A percentile compares a stretch with the other conserved stretches of the same genome.
Conservation (phyloP, 116 monocot genomes). For the Zostera marina region DNA sequence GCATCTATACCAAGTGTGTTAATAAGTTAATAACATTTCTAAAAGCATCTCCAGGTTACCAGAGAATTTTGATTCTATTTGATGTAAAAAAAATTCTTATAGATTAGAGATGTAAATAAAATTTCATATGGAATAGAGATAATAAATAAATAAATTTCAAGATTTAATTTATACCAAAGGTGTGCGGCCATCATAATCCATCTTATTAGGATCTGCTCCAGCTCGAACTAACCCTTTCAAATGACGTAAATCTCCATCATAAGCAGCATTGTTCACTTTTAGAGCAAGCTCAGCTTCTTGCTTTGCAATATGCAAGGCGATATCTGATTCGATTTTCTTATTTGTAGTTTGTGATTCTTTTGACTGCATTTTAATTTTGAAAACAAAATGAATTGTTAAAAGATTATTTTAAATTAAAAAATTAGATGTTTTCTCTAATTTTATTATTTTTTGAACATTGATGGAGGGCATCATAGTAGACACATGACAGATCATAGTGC, state of each 20-base stretch:
- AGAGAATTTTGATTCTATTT: too few relatives aligned
- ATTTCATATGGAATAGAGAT: too few relatives aligned
- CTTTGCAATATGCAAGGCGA: slow-evolving; percentile 66
- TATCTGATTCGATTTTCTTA: slow-evolving; percentile 77
- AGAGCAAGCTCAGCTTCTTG: slow-evolving; percentile 89
- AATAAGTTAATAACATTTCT: too few relatives aligned
- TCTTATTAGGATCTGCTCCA: slow-evolving; percentile 76
- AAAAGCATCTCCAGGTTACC: too few relatives aligned
- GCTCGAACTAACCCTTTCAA: slow-evolving; percentile 61
- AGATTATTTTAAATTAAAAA: background rate
- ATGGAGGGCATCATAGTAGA: too few relatives aligned
- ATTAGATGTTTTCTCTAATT: background rate
- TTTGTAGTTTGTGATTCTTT: slow-evolving; percentile 24
- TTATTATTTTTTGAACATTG: background rate
- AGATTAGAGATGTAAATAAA: too few relatives aligned
- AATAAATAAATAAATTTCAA: background rate
- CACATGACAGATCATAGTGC: too few relatives aligned
- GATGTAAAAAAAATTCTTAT: too few relatives aligned
- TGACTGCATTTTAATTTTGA: slow-evolving; percentile 17
- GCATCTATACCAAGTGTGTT: too few relatives aligned
- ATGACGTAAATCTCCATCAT: slow-evolving; percentile 64
- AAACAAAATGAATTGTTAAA: background rate
- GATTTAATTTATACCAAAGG: slow-evolving; percentile 42
- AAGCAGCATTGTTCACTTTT: slow-evolving; percentile 78
- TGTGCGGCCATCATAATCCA: slow-evolving; percentile 85